Conservation (phyloP, 176 grass and related monocot species). For the Themeda triandra region DNA sequence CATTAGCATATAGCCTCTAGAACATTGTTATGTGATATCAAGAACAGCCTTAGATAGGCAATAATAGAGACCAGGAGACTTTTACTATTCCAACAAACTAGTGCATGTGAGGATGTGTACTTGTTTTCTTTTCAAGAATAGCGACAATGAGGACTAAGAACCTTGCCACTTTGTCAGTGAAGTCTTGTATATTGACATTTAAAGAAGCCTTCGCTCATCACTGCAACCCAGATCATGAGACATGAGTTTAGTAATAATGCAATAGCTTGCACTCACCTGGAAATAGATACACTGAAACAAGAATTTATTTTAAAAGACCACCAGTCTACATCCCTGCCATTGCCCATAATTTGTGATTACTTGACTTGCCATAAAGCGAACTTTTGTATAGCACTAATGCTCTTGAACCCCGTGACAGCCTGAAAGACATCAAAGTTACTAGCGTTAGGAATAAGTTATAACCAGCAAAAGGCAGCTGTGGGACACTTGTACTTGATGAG, state of each 20-base stretch:
- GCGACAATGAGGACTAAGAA: background rate
- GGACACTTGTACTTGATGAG: slow-evolving; percentile 4
- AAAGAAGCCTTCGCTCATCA: background rate
- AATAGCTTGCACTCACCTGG: background rate
- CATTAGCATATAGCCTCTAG: background rate
- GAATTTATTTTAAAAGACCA: background rate
- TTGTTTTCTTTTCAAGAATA: slow-evolving; percentile 24
- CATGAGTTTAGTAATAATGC: background rate
- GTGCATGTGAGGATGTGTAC: slow-evolving; percentile 7
- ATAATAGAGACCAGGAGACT: slow-evolving; percentile 27
- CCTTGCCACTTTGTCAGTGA: background rate
- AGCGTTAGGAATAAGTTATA: slow-evolving; percentile 18
- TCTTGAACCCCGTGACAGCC: slow-evolving; percentile 26
- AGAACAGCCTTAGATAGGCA: slow-evolving; percentile 31
- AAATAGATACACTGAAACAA: background rate
- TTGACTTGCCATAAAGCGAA: slow-evolving; percentile 3
- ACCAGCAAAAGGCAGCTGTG: slow-evolving; percentile 18
- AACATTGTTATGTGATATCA: slow-evolving; percentile 26
- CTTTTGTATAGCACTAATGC: slow-evolving; percentile 13
- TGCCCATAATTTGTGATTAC: background rate
- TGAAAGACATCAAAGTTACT: slow-evolving; percentile 26
- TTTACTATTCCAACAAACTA: slow-evolving; percentile 39
- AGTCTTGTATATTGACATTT: background rate
- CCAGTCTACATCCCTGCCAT: background rate
- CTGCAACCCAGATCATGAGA: background rate